A percentile compares a stretch with the other conserved stretches of the same genome.
Conservation (phyloP, 1,284 basidiomycete genomes). For the Kwoniella shivajii region DNA sequence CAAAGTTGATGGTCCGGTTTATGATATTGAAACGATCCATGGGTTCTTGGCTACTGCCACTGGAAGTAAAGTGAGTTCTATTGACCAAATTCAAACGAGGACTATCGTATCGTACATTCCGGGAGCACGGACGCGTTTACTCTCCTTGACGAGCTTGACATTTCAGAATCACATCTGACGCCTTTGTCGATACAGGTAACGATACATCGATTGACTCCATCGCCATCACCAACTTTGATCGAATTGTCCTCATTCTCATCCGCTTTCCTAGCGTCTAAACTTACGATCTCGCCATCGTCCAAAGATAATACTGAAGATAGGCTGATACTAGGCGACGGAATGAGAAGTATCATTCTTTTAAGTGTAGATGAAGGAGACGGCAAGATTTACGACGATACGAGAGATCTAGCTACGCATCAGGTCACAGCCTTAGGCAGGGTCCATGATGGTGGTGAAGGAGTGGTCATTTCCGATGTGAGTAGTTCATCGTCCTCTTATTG, state of each 20-base stretch:
- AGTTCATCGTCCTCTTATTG: too few species aligned
- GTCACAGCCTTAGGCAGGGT: constrained; percentile 48
- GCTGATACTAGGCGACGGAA: constrained; percentile 73
- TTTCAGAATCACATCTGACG: too few species aligned
- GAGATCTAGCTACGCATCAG: constrained; percentile 76
- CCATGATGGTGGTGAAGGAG: constrained; percentile 52
- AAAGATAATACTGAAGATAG: constrained; percentile 51
- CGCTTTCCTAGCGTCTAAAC: constrained; percentile 70
- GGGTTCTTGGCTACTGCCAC: constrained; percentile 64
- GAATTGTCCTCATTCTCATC: constrained; percentile 69
- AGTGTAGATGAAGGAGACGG: constrained; percentile 56
- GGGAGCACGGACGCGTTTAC: too few species aligned
- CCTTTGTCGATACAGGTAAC: constrained; percentile 27
- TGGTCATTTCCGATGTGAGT: constrained; percentile 77
- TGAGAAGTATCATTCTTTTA: constrained; percentile 77
- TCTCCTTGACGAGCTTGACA: too few species aligned
- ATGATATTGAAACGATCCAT: constrained; percentile 46
- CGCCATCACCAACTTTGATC: constrained; percentile 48
- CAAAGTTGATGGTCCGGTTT: constrained; percentile 43
- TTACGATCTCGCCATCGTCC: constrained; percentile 54
- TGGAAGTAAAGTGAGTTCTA: constrained; percentile 66
- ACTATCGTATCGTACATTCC: constrained; percentile 33
- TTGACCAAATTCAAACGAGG: too few species aligned
- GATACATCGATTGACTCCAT: constrained; percentile 25
- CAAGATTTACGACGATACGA: constrained; percentile 65